Evolutionary conservation across 2,329 filamentous ascomycete species (phyloP), one percentile per base, ranked within the genome.

Genomic region (Parasarocladium wereldwijsianum): DNA sequence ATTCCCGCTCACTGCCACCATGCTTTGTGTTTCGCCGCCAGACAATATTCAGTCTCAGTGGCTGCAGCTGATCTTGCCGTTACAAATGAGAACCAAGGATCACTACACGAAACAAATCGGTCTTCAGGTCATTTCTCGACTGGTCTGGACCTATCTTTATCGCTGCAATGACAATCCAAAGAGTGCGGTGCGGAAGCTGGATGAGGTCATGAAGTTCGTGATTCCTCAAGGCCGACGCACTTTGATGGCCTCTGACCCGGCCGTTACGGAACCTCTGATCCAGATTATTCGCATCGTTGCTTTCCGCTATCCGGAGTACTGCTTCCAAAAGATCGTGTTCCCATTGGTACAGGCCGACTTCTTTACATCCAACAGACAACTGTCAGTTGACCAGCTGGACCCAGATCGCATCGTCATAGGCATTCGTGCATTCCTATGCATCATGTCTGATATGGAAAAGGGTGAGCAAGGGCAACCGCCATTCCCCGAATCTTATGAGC

Each of bases 371-470:
- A 61, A 82, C 38, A 66, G 76, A 43, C 82, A 93, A 25, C 58
- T 90, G 24, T 85, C 74, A 46, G 80, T 94, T 17, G 90, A 96
- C 46, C 83, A 92, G 45, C 66, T 98, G 37, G 90, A 98, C 37
- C 90, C 92, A 1, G 92, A 98, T 47, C 79, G 83, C 43, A 93
- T 94, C 57, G 87, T 96, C n/a, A 81, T 98, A 41, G 90, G 86
- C 3, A 98, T 98, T 38, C 73, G 85, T 38, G 82, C 90, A 3
- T 98, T 96, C 48, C 64, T 98, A 17, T 82, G 80, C 18, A 84
- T 96, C 40, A 87, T 98, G 72, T 70, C 80, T 1, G 90, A 98
- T 49, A 62, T 96, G 16, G 90, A 98, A 51, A 87, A 79, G 38
- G 77, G 78, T 16, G 78, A 86, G 28, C 67, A 74, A 38, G 70